Percentiles rank a stretch among this genome's conserved stretches.
Evolutionary conservation across 2,329 filamentous ascomycete species (phyloP).

Genomic region (Coleophoma eucalyptorum): DNA sequence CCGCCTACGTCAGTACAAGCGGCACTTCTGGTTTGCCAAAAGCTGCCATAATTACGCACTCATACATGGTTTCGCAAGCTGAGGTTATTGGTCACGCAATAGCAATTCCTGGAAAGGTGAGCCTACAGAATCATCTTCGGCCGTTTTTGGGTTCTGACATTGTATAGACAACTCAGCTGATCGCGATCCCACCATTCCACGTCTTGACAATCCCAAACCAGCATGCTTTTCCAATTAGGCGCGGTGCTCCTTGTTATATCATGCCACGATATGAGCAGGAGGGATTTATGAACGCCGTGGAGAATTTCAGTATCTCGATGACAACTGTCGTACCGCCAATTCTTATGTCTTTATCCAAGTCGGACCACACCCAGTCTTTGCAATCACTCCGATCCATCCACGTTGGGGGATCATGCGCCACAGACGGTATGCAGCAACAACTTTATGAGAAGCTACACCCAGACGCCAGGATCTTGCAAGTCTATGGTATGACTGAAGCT

Average conservation of each 20-base stretch:
- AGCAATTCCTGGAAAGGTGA: slow-evolving; percentile 51
- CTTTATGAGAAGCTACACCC: slow-evolving; percentile 34
- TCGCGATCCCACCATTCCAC: slow-evolving; percentile 49
- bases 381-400: slow-evolving; percentile 39
- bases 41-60: slow-evolving; percentile 29
- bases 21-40: slow-evolving; percentile 54
- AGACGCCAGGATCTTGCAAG: slow-evolving; percentile 37
- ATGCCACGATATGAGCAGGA: slow-evolving; percentile 75
- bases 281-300: slow-evolving; percentile 63
- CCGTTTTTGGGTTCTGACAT: slow-evolving; percentile 55
- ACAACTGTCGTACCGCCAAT: slow-evolving; percentile 71
- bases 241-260: slow-evolving; percentile 63
- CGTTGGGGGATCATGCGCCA: slow-evolving; percentile 43
- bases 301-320: slow-evolving; percentile 64
- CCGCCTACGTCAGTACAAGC: slow-evolving; percentile 41
- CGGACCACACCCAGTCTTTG: slow-evolving; percentile 33
- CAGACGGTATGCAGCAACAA: slow-evolving; percentile 31
- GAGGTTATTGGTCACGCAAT: slow-evolving; percentile 52
- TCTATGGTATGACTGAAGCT: slow-evolving; percentile 50
- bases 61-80: slow-evolving; percentile 25
- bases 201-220: slow-evolving; percentile 75
- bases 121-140: neutral
- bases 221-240: slow-evolving; percentile 66
- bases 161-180: slow-evolving; percentile 40
- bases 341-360: slow-evolving; percentile 67